A percentile compares a stretch with the other conserved stretches of the same genome.
phyloP scores from a whole-genome alignment of 2,329 filamentous ascomycete species.

The Aureobasidium sp. region DNA sequence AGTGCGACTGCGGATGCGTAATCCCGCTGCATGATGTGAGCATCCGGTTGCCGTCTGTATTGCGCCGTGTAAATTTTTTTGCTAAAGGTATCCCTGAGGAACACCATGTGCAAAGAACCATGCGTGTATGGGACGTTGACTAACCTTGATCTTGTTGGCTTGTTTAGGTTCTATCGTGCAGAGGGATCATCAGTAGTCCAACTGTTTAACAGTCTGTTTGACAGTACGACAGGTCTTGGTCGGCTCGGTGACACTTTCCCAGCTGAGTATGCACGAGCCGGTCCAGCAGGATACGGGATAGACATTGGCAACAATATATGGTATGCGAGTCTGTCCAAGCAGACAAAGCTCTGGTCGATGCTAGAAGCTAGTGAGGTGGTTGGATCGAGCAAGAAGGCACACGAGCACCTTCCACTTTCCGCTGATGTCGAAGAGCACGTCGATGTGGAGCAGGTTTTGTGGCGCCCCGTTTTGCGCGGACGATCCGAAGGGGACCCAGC shows the following conservation, averaged over 20 bases:
- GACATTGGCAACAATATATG: background rate
- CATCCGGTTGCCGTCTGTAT: background rate
- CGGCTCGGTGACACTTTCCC: background rate
- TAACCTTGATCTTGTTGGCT: background rate
- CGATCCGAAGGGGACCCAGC: too few species aligned
- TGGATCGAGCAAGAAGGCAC: background rate
- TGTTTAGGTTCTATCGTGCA: background rate
- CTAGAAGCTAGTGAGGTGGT: background rate
- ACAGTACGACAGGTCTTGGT: background rate
- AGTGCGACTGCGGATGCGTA: background rate
- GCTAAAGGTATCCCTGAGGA: background rate
- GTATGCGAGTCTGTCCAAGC: background rate
- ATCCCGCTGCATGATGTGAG: background rate
- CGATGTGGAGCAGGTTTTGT: background rate
- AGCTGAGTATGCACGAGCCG: constrained; percentile 2
- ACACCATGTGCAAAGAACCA: background rate
- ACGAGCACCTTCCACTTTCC: background rate
- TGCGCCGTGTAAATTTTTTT: background rate
- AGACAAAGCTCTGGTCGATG: background rate
- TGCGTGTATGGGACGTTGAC: background rate
- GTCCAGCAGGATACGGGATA: background rate
- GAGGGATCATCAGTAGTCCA: background rate
- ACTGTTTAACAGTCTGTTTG: background rate
- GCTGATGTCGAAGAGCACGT: too few species aligned
- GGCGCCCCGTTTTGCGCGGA: background rate